Percentiles rank a stretch among this genome's conserved stretches.
Evolutionary conservation across 768 basidiomycete genomes (phyloP).

Genomic region (Auricularia sp.): DNA sequence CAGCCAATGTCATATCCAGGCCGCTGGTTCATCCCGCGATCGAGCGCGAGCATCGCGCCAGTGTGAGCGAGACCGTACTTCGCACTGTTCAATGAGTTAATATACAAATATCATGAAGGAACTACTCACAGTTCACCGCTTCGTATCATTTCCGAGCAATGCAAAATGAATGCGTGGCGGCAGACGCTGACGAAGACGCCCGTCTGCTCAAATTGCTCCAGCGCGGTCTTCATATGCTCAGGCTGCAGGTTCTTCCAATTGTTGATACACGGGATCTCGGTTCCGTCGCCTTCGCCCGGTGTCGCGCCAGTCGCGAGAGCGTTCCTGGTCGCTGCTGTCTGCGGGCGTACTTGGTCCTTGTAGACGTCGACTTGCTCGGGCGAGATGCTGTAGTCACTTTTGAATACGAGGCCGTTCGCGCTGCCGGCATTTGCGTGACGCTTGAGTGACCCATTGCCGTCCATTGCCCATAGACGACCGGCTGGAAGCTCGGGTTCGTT

Average conservation of each 20-base stretch:
- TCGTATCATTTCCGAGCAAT: neutral
- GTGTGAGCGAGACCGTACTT: neutral
- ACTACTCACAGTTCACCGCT: constrained; percentile 2
- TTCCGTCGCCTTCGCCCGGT: neutral
- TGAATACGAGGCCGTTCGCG: neutral
- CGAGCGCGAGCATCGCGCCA: neutral
- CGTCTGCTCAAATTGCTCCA: neutral
- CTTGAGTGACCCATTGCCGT: constrained; percentile 13
- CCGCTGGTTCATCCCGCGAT: neutral
- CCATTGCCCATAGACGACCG: constrained; percentile 8
- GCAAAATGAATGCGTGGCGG: neutral
- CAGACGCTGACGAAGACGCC: neutral
- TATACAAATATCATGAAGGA: neutral
- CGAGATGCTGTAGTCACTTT: neutral
- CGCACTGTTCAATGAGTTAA: neutral
- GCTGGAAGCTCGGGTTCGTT: neutral
- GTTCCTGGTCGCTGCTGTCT: no score
- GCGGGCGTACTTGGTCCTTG: neutral
- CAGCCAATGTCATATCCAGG: constrained; percentile 3
- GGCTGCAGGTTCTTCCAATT: neutral
- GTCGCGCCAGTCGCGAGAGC: neutral
- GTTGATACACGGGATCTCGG: neutral
- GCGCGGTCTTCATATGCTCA: neutral
- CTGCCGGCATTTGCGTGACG: neutral
- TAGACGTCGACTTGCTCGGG: neutral